phyloP scores from a whole-genome alignment of 2,329 filamentous ascomycete genomes.

The Ophiostoma quercus region DNA sequence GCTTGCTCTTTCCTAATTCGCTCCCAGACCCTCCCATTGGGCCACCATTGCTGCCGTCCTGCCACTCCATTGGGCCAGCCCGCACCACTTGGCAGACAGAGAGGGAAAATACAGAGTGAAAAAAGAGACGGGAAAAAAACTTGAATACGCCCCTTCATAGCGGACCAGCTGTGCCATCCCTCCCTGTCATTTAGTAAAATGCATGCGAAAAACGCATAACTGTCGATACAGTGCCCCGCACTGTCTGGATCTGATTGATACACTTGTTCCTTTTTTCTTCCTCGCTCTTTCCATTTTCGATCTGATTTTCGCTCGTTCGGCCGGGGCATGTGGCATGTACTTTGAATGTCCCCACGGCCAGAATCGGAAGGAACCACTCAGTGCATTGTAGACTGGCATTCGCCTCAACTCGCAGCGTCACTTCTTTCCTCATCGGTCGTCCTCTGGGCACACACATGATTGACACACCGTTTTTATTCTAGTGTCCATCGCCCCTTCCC shows the following conservation, averaged over 20 bases:
- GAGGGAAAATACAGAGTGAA: neutral
- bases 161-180: neutral
- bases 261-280: slow-evolving; percentile 12
- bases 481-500: slow-evolving; percentile 3
- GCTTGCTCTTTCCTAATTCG: slow-evolving; percentile 4
- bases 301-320: neutral
- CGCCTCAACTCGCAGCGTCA: neutral
- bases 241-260: slow-evolving; percentile 14
- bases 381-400: neutral
- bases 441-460: neutral
- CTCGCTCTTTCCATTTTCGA: neutral
- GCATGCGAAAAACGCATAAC: neutral
- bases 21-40: neutral
- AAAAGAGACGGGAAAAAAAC: neutral
- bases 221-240: slow-evolving; percentile 19
- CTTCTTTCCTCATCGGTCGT: slow-evolving; percentile 12
- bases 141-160: neutral
- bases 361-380: slow-evolving; percentile 21
- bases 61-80: neutral
- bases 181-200: neutral
- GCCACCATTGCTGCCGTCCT: neutral
- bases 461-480: slow-evolving; percentile 18
- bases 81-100: slow-evolving; percentile 11
- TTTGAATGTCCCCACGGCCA: slow-evolving; percentile 19
- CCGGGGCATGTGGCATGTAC: neutral